Evolutionary conservation across 345 rosid genomes (phyloP).

Genomic region (Raphanus sativus): DNA sequence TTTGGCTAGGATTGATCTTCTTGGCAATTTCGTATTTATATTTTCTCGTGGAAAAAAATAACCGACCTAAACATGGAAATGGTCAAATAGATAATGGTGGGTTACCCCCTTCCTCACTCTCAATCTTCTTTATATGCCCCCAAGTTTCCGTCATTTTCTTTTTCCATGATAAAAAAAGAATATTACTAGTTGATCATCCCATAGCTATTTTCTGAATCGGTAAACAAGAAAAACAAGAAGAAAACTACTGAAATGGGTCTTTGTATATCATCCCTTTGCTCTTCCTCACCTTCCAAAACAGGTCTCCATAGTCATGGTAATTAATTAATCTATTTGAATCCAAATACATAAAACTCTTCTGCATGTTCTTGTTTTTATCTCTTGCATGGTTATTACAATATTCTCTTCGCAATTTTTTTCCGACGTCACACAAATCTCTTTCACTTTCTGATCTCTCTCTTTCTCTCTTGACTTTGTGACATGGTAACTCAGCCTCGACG

Average conservation of each 20-base stretch:
- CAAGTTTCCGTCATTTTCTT: not conserved
- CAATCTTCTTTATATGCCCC: not conserved
- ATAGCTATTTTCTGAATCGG: constrained; percentile 13
- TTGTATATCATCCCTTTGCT: constrained; percentile 8
- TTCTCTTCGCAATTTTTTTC: not conserved
- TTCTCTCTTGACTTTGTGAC: constrained; percentile 16
- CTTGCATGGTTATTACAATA: not conserved
- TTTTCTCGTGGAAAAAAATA: not conserved
- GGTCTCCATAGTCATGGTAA: constrained; percentile 23
- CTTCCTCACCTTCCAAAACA: constrained; percentile 20
- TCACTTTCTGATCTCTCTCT: constrained; percentile 2
- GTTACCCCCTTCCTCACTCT: not conserved
- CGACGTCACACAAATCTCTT: not conserved
- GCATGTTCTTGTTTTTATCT: constrained; percentile 3
- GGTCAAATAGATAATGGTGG: not conserved
- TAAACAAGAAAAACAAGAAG: constrained; percentile 17
- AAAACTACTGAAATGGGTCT: constrained; percentile 28
- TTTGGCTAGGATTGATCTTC: not conserved
- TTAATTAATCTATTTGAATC: not conserved
- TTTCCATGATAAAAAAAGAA: not conserved
- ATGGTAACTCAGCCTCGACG: constrained; percentile 14
- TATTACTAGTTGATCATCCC: constrained; percentile 7
- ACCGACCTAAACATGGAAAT: not conserved
- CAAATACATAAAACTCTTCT: not conserved
- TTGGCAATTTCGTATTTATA: not conserved